phyloP scores from a whole-genome alignment of 352 stramenopile genomes.

The Thalassiosira exigua region DNA sequence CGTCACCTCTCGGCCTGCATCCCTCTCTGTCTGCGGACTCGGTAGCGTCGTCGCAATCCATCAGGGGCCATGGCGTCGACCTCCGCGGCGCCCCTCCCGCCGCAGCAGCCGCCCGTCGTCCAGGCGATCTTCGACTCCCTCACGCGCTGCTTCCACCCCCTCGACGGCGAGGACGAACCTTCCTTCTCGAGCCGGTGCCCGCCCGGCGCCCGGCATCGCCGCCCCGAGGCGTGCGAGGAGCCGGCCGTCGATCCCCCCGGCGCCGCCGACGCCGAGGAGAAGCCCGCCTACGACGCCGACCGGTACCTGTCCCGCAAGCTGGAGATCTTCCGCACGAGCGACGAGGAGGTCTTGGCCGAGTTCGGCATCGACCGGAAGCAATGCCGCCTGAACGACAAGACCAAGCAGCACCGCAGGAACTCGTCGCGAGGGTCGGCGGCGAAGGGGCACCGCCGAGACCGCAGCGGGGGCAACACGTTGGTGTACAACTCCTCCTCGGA shows the following conservation, averaged over 20 bases:
- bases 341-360: not conserved
- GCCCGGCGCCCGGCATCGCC: too few species aligned
- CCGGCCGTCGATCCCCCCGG: too few species aligned
- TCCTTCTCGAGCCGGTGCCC: too few species aligned
- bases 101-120: slow-evolving; percentile 18
- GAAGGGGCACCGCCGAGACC: too few species aligned
- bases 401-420: not conserved
- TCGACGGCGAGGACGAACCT: slow-evolving; percentile 1
- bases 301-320: slow-evolving; percentile 50
- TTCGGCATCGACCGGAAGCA: not conserved
- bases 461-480: not conserved
- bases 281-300: slow-evolving; percentile 21
- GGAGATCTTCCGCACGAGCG: slow-evolving; percentile 43
- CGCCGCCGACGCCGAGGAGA: not conserved
- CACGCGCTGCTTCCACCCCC: slow-evolving; percentile 45
- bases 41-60: too few species aligned
- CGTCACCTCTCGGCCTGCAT: too few species aligned
- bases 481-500: slow-evolving; percentile 8
- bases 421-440: too few species aligned
- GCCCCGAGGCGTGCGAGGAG: not conserved
- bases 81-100: too few species aligned
- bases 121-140: slow-evolving; percentile 53
- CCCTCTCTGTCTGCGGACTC: too few species aligned
- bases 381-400: not conserved
- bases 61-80: too few species aligned